These are phyloP conservation scores for Plectosphaerella cucumerina DNA, from an alignment of 2,329 filamentous ascomycete genomes.

Conservation along the genomic window DNA sequence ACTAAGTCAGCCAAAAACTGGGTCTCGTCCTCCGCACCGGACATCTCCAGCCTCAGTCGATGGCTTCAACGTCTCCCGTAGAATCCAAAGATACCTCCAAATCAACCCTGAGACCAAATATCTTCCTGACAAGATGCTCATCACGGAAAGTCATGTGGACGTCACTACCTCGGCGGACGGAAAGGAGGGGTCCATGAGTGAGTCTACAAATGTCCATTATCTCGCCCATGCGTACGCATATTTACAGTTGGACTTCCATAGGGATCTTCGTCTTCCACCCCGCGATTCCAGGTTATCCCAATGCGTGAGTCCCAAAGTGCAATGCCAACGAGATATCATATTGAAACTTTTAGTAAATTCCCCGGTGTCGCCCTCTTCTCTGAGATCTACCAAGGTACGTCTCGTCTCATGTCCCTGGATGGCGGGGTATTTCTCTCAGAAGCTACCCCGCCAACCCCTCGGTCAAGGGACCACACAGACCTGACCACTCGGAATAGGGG, in stretches of 20 bases:
- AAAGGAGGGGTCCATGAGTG: slow-evolving; percentile 52
- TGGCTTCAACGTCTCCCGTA: too few species aligned
- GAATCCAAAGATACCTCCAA: too few species aligned
- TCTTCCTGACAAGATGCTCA: slow-evolving; percentile 36
- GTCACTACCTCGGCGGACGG: slow-evolving; percentile 47
- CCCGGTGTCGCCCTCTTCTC: slow-evolving; percentile 86
- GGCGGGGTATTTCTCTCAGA: slow-evolving; percentile 6
- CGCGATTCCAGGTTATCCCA: slow-evolving; percentile 76
- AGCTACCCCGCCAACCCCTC: slow-evolving; percentile 5
- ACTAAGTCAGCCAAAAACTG: too few species aligned
- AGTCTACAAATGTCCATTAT: slow-evolving; percentile 5
- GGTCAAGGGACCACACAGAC: slow-evolving; percentile 3
- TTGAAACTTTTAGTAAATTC: slow-evolving; percentile 49
- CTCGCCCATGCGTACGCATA: background rate
- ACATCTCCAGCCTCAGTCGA: too few species aligned
- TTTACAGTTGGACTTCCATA: slow-evolving; percentile 28
- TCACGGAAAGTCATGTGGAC: slow-evolving; percentile 49
- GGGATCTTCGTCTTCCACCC: slow-evolving; percentile 90
- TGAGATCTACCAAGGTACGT: slow-evolving; percentile 88
- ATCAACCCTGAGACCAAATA: too few species aligned
- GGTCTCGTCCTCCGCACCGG: too few species aligned
- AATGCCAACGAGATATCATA: background rate
- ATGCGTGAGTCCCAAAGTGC: slow-evolving; percentile 64
- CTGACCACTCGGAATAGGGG: background rate
- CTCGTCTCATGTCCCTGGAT: background rate